Evolutionary conservation across 768 basidiomycete genomes (phyloP).

Genomic region (Boletellus ananas): DNA sequence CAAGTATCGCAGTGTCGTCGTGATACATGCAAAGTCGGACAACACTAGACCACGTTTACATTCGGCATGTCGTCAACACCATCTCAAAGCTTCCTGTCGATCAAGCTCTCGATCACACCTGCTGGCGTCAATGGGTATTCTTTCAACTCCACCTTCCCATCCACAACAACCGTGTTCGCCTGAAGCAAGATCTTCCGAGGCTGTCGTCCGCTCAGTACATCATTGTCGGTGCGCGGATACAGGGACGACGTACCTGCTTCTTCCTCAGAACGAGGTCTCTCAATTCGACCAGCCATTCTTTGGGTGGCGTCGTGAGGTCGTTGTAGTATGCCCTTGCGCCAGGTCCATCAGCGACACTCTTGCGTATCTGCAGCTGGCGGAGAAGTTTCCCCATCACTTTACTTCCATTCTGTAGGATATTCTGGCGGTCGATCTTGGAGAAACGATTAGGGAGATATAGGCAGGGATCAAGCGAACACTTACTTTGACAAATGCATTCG

Average conservation of each 20-base stretch:
- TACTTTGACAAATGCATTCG: conserved; percentile 69
- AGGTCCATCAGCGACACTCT: conserved; percentile 78
- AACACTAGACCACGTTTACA: too few relatives aligned
- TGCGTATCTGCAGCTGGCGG: conserved; percentile 77
- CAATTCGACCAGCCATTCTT: conserved; percentile 71
- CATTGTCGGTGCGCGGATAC: neutral
- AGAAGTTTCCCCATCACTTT: conserved; percentile 70
- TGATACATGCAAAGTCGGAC: too few relatives aligned
- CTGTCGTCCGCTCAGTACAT: conserved; percentile 33
- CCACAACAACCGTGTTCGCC: conserved; percentile 68
- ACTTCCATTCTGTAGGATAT: conserved; percentile 62
- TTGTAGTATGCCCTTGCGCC: conserved; percentile 80
- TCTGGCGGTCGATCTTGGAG: conserved; percentile 64
- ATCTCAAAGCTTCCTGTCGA: conserved; percentile 59
- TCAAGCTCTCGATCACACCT: conserved; percentile 78
- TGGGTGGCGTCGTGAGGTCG: conserved; percentile 68
- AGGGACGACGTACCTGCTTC: conserved; percentile 55
- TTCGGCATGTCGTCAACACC: neutral
- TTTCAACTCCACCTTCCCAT: conserved; percentile 67
- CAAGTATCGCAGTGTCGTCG: too few relatives aligned
- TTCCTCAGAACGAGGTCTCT: conserved; percentile 74
- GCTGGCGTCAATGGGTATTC: conserved; percentile 73
- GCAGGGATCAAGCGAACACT: conserved; percentile 18
- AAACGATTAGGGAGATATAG: neutral
- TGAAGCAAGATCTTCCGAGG: conserved; percentile 85